Evolutionary conservation across 2,329 filamentous ascomycete species (phyloP).

Genomic region (Colletotrichum nymphaeae): DNA sequence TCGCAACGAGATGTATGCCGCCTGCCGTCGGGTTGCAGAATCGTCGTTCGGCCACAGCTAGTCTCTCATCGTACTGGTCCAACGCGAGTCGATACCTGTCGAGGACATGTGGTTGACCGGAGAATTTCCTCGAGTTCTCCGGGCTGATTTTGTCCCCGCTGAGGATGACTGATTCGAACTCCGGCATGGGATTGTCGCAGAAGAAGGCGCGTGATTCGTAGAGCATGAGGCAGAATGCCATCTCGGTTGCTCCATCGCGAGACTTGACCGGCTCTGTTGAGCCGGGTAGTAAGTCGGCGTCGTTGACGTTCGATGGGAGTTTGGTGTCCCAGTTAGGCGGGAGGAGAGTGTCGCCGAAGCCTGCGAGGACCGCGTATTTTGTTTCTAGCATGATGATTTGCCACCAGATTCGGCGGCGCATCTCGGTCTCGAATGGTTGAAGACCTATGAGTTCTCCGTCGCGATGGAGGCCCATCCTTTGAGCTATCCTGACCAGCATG

Average conservation of each 20-base stretch:
- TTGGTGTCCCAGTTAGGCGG: constrained; percentile 58
- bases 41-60: constrained; percentile 58
- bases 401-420: constrained; percentile 21
- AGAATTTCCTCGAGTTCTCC: constrained; percentile 60
- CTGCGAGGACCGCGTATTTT: constrained; percentile 23
- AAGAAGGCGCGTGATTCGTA: constrained; percentile 63
- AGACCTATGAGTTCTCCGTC: constrained; percentile 64
- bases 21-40: constrained; percentile 64
- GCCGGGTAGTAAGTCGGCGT: constrained; percentile 65
- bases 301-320: constrained; percentile 67
- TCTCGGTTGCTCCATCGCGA: constrained; percentile 58
- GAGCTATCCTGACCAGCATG: constrained; percentile 70
- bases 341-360: constrained; percentile 65
- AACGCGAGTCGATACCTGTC: constrained; percentile 56
- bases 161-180: constrained; percentile 55
- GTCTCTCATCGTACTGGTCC: constrained; percentile 52
- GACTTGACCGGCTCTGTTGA: constrained; percentile 59
- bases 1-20: constrained; percentile 61
- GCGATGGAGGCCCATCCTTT: constrained; percentile 75
- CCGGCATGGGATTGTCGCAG: constrained; percentile 51
- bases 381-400: constrained; percentile 31
- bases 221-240: constrained; percentile 45
- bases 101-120: constrained; percentile 47
- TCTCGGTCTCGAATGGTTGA: constrained; percentile 12
- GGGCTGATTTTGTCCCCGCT: constrained; percentile 49